phyloP scores from a whole-genome alignment of 2,329 filamentous ascomycete genomes.

The Grosmannia serpens region DNA sequence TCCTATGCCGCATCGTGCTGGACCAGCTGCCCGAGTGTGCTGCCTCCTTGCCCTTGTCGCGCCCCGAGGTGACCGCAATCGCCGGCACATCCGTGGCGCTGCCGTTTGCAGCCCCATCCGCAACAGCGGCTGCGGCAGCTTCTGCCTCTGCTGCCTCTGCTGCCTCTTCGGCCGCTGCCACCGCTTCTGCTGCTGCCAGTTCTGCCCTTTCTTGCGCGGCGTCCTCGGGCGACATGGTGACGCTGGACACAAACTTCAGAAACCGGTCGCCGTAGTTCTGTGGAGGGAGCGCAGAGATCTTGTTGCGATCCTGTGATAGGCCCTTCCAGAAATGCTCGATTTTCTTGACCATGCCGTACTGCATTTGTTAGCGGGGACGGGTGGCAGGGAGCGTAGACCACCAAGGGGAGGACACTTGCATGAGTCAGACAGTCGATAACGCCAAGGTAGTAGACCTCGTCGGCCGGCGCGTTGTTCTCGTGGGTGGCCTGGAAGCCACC shows the following conservation, averaged over 20 bases:
- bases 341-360: slow-evolving; percentile 93
- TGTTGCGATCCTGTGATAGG: slow-evolving; percentile 65
- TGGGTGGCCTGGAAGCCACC: slow-evolving; percentile 89
- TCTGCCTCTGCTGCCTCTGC: slow-evolving; percentile 24
- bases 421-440: slow-evolving; percentile 98
- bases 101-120: background rate
- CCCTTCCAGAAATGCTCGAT: slow-evolving; percentile 97
- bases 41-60: slow-evolving; percentile 19
- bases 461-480: slow-evolving; percentile 70
- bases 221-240: slow-evolving; percentile 85
- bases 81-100: slow-evolving; percentile 12
- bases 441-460: slow-evolving; percentile 95
- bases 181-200: background rate
- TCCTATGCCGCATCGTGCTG: slow-evolving; percentile 21
- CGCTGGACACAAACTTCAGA: slow-evolving; percentile 77
- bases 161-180: slow-evolving; percentile 20
- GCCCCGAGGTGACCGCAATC: slow-evolving; percentile 39
- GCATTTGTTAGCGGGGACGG: background rate
- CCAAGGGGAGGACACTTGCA: slow-evolving; percentile 43
- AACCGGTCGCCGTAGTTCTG: slow-evolving; percentile 90
- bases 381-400: background rate
- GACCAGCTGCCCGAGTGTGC: slow-evolving; percentile 26
- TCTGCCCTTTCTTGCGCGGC: slow-evolving; percentile 44
- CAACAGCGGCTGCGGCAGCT: background rate
- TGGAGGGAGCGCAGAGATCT: slow-evolving; percentile 88